Base-by-base conservation (phyloP, 129 eudicot genomes). In the Escallonia herrerae region DNA sequence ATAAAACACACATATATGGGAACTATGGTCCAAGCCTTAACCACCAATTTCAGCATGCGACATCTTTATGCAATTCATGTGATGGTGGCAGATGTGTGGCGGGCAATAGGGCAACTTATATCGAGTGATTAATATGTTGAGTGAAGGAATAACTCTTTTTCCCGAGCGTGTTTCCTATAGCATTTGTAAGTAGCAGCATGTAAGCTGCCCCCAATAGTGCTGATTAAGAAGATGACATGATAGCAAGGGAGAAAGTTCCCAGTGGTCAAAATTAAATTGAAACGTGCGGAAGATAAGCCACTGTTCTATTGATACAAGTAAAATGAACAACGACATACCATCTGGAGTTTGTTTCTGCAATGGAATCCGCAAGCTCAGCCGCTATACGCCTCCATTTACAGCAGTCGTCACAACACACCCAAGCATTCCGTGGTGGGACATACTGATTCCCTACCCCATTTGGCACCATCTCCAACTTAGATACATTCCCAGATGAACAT, bases 361-460 rank as follows among this genome's bases (percentile, higher is more conserved):
- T 88, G 53, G 74, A 68, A 83, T 93, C 98, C 38, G 96, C 96
- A 74, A 93, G 96, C 44, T 62, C 45, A 75, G 87, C 91, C 49
- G 96, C 73, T 74, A 93, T 93, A 58, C 96, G 83, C 71, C 98
- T 83, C 96, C 98, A 93, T 75, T 93, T 93, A 63, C 70, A 64
- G 76, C 98, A 93, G 68, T 79, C 79, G 53, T 93, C 98, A 83
- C 96, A 93, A 68, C 84, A 80, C 71, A 93, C 98, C 98, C 98
- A 93, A 44, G 98, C 98, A 80, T 75, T 86, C 33, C 75, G 68
- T 11, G 77, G 74, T 6, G 71, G 74, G 62, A 46, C 67, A 56
- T 14, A 65, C 58, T 72, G 72, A 53, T 80, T 67, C 62, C 12
- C 70, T 11, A 56, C 69, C 48, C 42, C 80, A 67, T 62, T 68